Evolutionary conservation across 768 basidiomycete genomes (phyloP).

Genomic region (Crassisporium funariophilum): DNA sequence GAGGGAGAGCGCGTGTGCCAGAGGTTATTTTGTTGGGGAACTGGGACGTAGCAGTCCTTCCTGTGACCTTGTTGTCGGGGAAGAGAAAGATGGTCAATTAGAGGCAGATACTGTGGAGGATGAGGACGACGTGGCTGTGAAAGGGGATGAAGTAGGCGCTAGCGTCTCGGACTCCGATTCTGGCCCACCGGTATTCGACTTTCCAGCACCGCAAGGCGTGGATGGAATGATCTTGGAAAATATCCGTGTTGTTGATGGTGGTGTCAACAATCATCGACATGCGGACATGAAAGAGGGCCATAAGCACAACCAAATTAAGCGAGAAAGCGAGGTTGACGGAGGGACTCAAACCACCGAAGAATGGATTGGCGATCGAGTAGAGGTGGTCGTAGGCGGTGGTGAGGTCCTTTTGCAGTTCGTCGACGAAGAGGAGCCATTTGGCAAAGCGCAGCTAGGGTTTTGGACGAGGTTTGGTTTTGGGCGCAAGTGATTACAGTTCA

Average conservation of each 20-base stretch:
- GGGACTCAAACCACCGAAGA: slow-evolving; percentile 1
- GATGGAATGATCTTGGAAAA: background rate
- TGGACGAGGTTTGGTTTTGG: slow-evolving; percentile 17
- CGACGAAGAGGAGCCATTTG: slow-evolving; percentile 23
- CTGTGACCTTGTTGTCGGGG: background rate
- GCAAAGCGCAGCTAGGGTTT: slow-evolving; percentile 15
- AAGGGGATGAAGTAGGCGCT: slow-evolving; percentile 4
- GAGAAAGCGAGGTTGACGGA: background rate
- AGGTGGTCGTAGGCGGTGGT: slow-evolving; percentile 22
- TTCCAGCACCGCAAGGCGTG: no score
- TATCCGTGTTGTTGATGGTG: background rate
- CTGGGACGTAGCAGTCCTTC: slow-evolving; percentile 11
- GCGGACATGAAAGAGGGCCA: background rate
- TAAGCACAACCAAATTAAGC: background rate
- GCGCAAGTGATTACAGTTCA: no score
- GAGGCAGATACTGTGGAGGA: background rate
- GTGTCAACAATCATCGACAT: background rate
- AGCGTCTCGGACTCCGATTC: background rate
- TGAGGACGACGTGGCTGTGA: background rate
- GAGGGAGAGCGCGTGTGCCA: slow-evolving; percentile 31
- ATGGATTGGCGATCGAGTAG: slow-evolving; percentile 24
- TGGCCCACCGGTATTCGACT: no score
- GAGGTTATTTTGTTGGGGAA: slow-evolving; percentile 39
- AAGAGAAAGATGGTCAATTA: background rate
- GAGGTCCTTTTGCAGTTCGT: slow-evolving; percentile 22